These are phyloP conservation scores for Chlorociboria aeruginascens DNA, from an alignment of 495 filamentous ascomycete genomes.

Conservation along the genomic window DNA sequence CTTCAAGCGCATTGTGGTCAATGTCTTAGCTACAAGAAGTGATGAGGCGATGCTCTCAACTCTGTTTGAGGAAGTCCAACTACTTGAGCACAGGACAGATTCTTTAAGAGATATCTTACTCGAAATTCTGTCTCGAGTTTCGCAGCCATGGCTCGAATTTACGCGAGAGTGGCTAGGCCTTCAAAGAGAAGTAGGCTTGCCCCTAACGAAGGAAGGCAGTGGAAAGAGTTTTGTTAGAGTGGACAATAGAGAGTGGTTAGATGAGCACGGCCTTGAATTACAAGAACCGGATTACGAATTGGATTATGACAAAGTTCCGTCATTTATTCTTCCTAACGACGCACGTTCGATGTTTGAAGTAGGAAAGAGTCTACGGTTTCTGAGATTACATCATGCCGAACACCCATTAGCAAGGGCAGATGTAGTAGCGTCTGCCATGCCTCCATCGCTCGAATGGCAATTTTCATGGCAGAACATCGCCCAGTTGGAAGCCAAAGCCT, in stretches of 20 bases:
- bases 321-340: slow-evolving; percentile 52
- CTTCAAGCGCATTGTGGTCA: slow-evolving; percentile 46
- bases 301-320: slow-evolving; percentile 48
- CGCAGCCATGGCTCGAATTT: slow-evolving; percentile 58
- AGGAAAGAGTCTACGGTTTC: slow-evolving; percentile 61
- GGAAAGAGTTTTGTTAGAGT: slow-evolving; percentile 49
- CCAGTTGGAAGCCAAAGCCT: slow-evolving; percentile 44
- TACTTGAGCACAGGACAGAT: slow-evolving; percentile 47
- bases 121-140: slow-evolving; percentile 52
- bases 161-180: slow-evolving; percentile 72
- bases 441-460: slow-evolving; percentile 55
- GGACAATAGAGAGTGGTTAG: slow-evolving; percentile 40
- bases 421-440: slow-evolving; percentile 29
- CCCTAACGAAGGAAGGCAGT: slow-evolving; percentile 31
- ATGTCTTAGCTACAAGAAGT: slow-evolving; percentile 36
- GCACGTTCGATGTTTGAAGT: slow-evolving; percentile 61
- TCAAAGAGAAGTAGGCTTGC: slow-evolving; percentile 37
- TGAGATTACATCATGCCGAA: slow-evolving; percentile 60
- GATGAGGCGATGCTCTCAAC: slow-evolving; percentile 61
- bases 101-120: slow-evolving; percentile 52
- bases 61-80: slow-evolving; percentile 50
- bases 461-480: slow-evolving; percentile 70
- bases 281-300: slow-evolving; percentile 46
- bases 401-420: slow-evolving; percentile 56
- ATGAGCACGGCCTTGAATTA: slow-evolving; percentile 39